A percentile compares a stretch with the other conserved stretches of the same genome.
These are phyloP conservation scores for Spergularia marina DNA, from an alignment of 148 eudicot species.

Conservation along the genomic window DNA sequence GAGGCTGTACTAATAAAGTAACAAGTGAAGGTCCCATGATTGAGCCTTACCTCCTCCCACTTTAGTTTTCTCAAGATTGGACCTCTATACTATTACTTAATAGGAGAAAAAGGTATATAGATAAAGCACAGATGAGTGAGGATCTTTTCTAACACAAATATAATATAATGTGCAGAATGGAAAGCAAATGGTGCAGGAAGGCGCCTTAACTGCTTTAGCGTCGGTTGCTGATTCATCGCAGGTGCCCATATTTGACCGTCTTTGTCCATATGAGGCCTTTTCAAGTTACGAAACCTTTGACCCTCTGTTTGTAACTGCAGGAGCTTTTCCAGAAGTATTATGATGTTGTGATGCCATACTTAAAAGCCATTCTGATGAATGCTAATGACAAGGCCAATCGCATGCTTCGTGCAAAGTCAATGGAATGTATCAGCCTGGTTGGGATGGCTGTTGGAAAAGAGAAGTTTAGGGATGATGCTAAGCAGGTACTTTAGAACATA, in stretches of 20 bases:
- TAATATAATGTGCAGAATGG: slow-evolving; percentile 35
- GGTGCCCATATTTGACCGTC: slow-evolving; percentile 15
- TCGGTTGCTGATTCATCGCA: slow-evolving; percentile 50
- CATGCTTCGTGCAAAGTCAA: slow-evolving; percentile 46
- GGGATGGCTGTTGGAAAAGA: slow-evolving; percentile 59
- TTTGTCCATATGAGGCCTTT: not conserved
- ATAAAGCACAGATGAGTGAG: no score
- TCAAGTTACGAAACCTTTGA: not conserved
- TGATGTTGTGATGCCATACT: slow-evolving; percentile 48
- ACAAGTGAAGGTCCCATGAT: no score
- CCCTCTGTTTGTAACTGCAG: slow-evolving; percentile 26
- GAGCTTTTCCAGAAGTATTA: slow-evolving; percentile 45
- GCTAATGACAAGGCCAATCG: slow-evolving; percentile 41
- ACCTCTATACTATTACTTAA: no score
- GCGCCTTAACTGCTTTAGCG: slow-evolving; percentile 49
- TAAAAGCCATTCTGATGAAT: slow-evolving; percentile 38
- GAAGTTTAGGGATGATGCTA: slow-evolving; percentile 45
- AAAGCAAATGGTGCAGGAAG: slow-evolving; percentile 51
- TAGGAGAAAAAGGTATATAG: no score
- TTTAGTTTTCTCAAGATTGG: no score
- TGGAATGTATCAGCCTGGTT: slow-evolving; percentile 49
- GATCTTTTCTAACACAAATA: not conserved
- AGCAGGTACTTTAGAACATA: slow-evolving; percentile 33
- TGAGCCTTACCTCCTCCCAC: no score
- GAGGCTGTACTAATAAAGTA: no score